Percentiles rank a stretch among this genome's conserved stretches.
Conservation (phyloP, 1,284 basidiomycete genomes). For the Ganoderma leucocontextum region DNA sequence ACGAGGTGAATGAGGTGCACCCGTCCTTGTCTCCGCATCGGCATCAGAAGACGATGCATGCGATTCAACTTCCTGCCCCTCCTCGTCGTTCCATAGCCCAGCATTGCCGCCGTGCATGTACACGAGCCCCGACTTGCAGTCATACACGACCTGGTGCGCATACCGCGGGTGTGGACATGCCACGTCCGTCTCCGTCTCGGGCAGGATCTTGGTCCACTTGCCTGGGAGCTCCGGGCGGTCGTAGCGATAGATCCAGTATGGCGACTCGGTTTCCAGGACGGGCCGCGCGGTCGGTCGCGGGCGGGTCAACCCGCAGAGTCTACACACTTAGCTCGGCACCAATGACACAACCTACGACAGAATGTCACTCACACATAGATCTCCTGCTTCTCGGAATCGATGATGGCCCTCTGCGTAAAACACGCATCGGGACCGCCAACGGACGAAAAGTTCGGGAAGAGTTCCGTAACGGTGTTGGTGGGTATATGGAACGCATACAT, state of each 20-base stretch:
- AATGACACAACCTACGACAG: not conserved
- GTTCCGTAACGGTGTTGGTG: constrained; percentile 63
- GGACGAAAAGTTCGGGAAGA: constrained; percentile 66
- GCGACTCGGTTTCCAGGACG: constrained; percentile 55
- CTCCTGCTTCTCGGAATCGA: constrained; percentile 68
- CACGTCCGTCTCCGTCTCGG: constrained; percentile 35
- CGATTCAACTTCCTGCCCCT: constrained; percentile 21
- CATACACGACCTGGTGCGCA: constrained; percentile 81
- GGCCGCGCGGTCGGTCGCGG: constrained; percentile 50
- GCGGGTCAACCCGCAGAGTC: constrained; percentile 67
- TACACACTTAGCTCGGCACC: constrained; percentile 32
- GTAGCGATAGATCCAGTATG: constrained; percentile 74
- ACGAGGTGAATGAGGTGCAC: constrained; percentile 19
- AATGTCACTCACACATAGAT: constrained; percentile 69
- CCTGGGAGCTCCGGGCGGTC: constrained; percentile 57
- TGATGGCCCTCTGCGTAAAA: constrained; percentile 75
- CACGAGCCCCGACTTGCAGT: constrained; percentile 58
- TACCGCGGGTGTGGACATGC: constrained; percentile 55
- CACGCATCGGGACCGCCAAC: constrained; percentile 71
- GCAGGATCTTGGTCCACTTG: constrained; percentile 67
- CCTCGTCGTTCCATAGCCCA: constrained; percentile 43
- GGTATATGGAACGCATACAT: constrained; percentile 77
- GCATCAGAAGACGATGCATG: constrained; percentile 2
- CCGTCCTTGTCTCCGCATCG: constrained; percentile 17
- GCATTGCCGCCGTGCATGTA: constrained; percentile 81